Base-by-base conservation (phyloP, 345 rosid species). In the Noccaea caerulescens region DNA sequence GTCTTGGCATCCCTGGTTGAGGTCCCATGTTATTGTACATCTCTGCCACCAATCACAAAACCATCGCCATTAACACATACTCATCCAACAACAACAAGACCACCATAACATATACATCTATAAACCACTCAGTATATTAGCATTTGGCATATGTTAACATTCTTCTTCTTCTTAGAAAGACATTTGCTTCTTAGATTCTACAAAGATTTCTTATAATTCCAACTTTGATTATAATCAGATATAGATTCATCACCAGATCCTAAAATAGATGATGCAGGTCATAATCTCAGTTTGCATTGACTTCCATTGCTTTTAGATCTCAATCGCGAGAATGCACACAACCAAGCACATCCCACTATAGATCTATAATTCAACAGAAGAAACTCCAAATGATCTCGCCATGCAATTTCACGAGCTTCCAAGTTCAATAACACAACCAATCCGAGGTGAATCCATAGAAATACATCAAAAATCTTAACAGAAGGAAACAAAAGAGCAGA, bases 21-120 rank as follows among this genome's bases (percentile, higher is more conserved):
- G 75, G 56, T 74, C 85, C 83, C 73, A 79, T 63, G 58, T 80
- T 79, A 60, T 77, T 75, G 13, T 75, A 60, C 87, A 79, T 83
- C 38, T 53, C 77, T 77, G 80, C 47, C 11, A 70, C 30, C 34
- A 38, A 55, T 58, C 43, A 34, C 43, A 62, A 39, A 39, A 71
- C 53, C 49, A 63, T 37, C 37, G 50, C 4, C 36, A 30, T 16
- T 23, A n/a, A 11, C 58, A 56, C 27, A 69, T 34, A 27, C 33
- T 38, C 1, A 41, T 4, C n/a, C 53, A 55, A 62, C 10, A 71
- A 5, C 12, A 62, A 71, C 18, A 16, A 16, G 27, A 25, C 27
- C 27, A 25, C 16, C 38, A 45, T 27, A 30, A 1, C 2, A 53
- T 16, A 41, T 41, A 66, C 10, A 18, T 34, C 23, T 20, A 54